Evolutionary conservation across 2,329 filamentous ascomycete genomes (phyloP), one percentile per base, ranked within the genome.

Genomic region (Penicillium concentricum): DNA sequence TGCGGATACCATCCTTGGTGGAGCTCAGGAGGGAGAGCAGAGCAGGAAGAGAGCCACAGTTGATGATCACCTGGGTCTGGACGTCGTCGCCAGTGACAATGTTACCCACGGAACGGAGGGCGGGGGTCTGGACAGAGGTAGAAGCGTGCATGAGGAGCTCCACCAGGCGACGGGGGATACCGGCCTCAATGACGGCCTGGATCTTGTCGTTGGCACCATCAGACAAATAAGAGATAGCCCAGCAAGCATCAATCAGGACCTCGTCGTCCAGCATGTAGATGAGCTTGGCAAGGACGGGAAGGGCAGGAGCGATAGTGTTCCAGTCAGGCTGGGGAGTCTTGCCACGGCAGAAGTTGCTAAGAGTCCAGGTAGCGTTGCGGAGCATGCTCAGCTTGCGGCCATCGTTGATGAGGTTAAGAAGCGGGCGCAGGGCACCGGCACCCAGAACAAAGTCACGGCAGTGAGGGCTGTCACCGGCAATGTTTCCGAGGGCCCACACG

Each of bases 321-420:
- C 94, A 99, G 74, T 99, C 94, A 45, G 94, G 94, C 81, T 99
- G 94, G 50, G 94, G 94, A 9, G 93, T 97, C 86, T 99, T 99
- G 79, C 94, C 94, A 82, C 94, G 91, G 82, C 94, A 99, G 81
- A 99, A 99, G 83, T 99, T 99, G 84, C 94, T 97, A 56, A 99
- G 82, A 43, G 94, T 99, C 94, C 94, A 99, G 24, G 94, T 99
- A 35, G 94, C 94, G 75, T 99, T 99, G 67, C 94, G 86, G 51
- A 99, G 87, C 94, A 99, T 99, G 84, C 92, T 97, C 57, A 99
- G 82, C 84, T 99, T 99, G 72, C 94, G 92, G 81, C 94, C 97
- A 77, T 99, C 94, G 53, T 93, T 93, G 56, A 99, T 87, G 43
- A 99, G 85, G 71, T 86, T 86, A 56, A 99, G 85, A 56, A 99